Evolutionary conservation across 768 basidiomycete species (phyloP).

Genomic region (Suillus bovinus): DNA sequence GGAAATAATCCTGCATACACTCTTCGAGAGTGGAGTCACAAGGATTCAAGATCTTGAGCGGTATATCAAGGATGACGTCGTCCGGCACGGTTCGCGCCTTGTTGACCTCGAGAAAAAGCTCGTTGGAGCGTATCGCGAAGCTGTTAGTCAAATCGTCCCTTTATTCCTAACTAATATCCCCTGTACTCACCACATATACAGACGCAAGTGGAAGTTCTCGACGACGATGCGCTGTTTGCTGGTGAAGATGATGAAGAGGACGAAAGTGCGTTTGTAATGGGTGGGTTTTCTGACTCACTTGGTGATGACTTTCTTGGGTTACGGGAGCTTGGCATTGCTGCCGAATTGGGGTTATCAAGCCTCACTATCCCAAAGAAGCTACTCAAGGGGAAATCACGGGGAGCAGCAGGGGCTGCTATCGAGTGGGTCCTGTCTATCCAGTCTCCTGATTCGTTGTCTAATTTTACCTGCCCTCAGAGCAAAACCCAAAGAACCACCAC

Average conservation of each 20-base stretch:
- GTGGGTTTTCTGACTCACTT: conserved; percentile 83
- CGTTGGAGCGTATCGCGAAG: conserved; percentile 77
- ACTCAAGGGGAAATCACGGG: conserved; percentile 61
- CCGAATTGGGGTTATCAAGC: conserved; percentile 77
- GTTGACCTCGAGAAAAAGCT: conserved; percentile 86
- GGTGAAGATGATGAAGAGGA: conserved; percentile 63
- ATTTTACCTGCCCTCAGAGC: conserved; percentile 36
- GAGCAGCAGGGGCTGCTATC: conserved; percentile 37
- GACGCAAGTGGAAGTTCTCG: conserved; percentile 44
- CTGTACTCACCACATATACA: conserved; percentile 13
- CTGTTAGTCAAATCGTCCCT: conserved; percentile 45
- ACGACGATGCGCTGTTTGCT: conserved; percentile 54
- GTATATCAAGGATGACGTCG: conserved; percentile 87
- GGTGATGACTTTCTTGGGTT: conserved; percentile 95
- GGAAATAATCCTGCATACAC: conserved; percentile 92
- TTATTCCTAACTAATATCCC: background rate
- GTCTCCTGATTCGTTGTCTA: background rate
- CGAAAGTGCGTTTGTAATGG: conserved; percentile 70
- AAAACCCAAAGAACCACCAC: conserved; percentile 72
- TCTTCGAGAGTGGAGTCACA: conserved; percentile 87
- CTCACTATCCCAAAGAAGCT: conserved; percentile 78
- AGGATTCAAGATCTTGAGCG: conserved; percentile 78
- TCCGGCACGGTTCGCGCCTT: conserved; percentile 77
- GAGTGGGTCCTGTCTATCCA: conserved; percentile 44
- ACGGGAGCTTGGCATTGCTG: conserved; percentile 83